Evolutionary conservation across 768 basidiomycete genomes (phyloP), one percentile per base, ranked within the genome.

Genomic region (Boletellus emodensis): DNA sequence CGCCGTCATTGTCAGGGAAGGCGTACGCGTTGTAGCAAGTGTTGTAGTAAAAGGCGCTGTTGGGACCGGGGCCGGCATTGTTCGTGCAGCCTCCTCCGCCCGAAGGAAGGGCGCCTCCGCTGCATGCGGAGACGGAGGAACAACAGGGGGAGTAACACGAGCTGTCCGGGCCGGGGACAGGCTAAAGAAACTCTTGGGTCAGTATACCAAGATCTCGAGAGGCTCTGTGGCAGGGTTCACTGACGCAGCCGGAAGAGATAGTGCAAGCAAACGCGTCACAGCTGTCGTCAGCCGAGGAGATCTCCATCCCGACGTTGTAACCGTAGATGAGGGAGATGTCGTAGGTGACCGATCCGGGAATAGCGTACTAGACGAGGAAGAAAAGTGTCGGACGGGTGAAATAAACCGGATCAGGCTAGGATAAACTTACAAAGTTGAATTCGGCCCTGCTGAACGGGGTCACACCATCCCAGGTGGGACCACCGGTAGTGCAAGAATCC

Each of bases 271-370:
- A 66, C 14, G 52, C 55, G 11, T 67, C 65, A n/a, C 65, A 66
- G 44, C 47, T 40, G 2, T 10, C 0, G 34, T 69, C 60, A 1
- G 58, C 46, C 0, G 67, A 67, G 18, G 65, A 69, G 13, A 66
- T 69, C 41, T 69, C n/a, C 67, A 66, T 66, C 26, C 65, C 65
- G 17, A 69, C 65, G 12, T 69, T 69, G 49, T 66, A 66, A 0
- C 65, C 67, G 10, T 69, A 69, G 50, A 66, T 69, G 44, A 66
- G 56, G 17, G 65, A 69, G 20, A 69, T 68, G 28, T 69, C 67
- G 22, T 66, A 66, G 40, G 67, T 69, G 40, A 66, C 65, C 2
- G 35, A 38, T 6, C 65, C 65, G 2, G 64, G 56, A 12, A 62
- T 57, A 12, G 67, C 54, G 6, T 49, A 56, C 62, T 67, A 26